Base-by-base conservation (phyloP, 495 filamentous ascomycete genomes). In the Neohortaea acidophila region DNA sequence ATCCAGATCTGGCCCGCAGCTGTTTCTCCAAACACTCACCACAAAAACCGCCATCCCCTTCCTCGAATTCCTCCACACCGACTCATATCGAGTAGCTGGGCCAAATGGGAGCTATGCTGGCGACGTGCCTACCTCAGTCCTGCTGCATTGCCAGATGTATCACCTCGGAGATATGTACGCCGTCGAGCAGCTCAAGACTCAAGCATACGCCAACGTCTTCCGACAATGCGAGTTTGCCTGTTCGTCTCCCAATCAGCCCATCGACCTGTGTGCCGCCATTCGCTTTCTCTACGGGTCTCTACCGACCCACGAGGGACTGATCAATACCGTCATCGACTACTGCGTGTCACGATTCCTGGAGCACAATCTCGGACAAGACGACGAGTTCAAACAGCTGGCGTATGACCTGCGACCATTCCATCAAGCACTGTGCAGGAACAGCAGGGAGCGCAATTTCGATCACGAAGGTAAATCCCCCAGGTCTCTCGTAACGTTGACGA, bases 61-160 rank as follows among this genome's bases (percentile, higher is more conserved):
- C 38, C 38, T 60, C 21, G 47, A 49, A 23, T 59, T 45, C 32
- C 37, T 58, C n/a, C 59, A 57, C 39, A 41, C 38, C 9, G 49
- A 50, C 18, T 32, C 36, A 40, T 59, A 60, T 28, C 37, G 42
- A 3, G 11, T 43, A 19, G 29, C 19, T 4, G 19, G 30, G 4
- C 14, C 19, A 25, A 21, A 11, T 12, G 44, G 39, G 4, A 20
- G 32, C 13, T 7, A 20, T 15, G 32, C 32, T 11, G 4, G 6
- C 28, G n/a, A 31, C 28, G 34, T 48, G 9, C 43, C 39, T 1
- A 41, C 34, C 17, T 52, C 55, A 3, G 19, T 60, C 13, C 43
- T 59, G 7, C 15, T 47, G 3, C 55, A 60, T 30, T 47, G 39
- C 9, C 44, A 55, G 39, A 38, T 58, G n/a, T 57, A 40, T 32